phyloP scores from a whole-genome alignment of 2,329 filamentous ascomycete species.

The Ceratocystis diversiconidia region DNA sequence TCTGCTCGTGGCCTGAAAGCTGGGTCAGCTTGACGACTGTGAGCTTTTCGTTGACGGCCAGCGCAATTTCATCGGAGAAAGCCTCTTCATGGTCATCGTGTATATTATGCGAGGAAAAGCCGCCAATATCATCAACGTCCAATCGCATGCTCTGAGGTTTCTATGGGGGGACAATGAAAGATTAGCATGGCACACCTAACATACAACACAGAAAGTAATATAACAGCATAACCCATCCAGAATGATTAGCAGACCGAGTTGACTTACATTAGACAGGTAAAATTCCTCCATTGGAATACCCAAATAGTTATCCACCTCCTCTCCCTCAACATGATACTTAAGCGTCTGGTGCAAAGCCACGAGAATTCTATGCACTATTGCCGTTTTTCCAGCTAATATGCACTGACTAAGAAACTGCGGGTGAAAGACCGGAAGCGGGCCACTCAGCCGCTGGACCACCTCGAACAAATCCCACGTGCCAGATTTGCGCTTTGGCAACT shows the following conservation, averaged over 20 bases:
- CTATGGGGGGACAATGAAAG: background rate
- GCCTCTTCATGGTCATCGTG: constrained; percentile 31
- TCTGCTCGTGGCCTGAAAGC: constrained; percentile 73
- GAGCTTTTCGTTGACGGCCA: constrained; percentile 61
- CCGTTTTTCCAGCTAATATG: constrained; percentile 63
- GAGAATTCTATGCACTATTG: constrained; percentile 57
- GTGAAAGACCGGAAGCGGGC: constrained; percentile 78
- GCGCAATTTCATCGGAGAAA: constrained; percentile 58
- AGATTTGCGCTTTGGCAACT: constrained; percentile 34
- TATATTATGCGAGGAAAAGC: constrained; percentile 3
- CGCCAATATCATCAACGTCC: constrained; percentile 9
- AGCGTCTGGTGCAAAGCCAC: constrained; percentile 58
- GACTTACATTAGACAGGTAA: constrained; percentile 28
- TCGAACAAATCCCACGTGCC: constrained; percentile 60
- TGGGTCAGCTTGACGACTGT: constrained; percentile 60
- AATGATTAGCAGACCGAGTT: constrained; percentile 14
- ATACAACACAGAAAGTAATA: constrained; percentile 10
- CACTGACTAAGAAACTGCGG: constrained; percentile 82
- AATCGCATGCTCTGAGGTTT: constrained; percentile 2
- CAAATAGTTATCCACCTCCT: constrained; percentile 64
- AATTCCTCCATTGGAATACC: constrained; percentile 50
- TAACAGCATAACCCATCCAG: background rate
- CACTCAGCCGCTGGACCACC: constrained; percentile 70
- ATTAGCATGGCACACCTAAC: background rate
- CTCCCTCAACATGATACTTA: constrained; percentile 72